Base-by-base conservation (phyloP, 1,284 basidiomycete genomes). In the Boletus smithii region DNA sequence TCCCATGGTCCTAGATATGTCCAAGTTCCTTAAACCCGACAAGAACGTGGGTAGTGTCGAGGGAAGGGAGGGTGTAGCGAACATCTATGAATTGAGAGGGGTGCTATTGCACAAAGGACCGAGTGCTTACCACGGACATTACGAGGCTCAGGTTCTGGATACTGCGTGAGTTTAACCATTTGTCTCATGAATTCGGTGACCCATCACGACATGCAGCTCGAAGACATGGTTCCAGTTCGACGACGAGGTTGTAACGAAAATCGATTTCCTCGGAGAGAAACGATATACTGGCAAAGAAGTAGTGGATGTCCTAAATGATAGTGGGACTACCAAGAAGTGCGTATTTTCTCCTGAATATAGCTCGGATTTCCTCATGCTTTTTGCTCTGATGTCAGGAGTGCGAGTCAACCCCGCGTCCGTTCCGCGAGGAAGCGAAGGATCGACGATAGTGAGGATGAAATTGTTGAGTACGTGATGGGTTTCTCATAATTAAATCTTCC, bases 61-160 rank as follows among this genome's bases (percentile, higher is more conserved):
- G 49, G 8, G 49, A 50, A 37, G n/a, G 16, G 53, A 33, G 36
- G 33, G 33, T 11, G 3, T 39, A 24, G 41, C 61, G 5, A 53
- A 73, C 58, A 61, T 78, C 17, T 97, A 95, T 59, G 86, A 92
- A 44, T 69, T 97, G 24, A 77, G 83, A 35, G 93, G 89, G 6
- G 81, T 95, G 8, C 69, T 97, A 8, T 66, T 91, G 45, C 93
- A 97, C 68, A 88, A 88, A 59, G 93, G 93, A 2, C 60, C 77
- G 8, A 87, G 91, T 69, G 93, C 93, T 10, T 88, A 94, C 68
- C 88, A 91, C 57, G 93, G 93, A 3, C 93, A 97, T 63, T 97
- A 97, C 59, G 85, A 91, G 57, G 90, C 90, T 23, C 88, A 95
- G 60, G 88, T 93, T 6, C 86, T 83, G 59, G 89, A 95, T 62